Evolutionary conservation across 1,139 yeast species (phyloP).

Genomic region (Geotrichum citri-aurantii): DNA sequence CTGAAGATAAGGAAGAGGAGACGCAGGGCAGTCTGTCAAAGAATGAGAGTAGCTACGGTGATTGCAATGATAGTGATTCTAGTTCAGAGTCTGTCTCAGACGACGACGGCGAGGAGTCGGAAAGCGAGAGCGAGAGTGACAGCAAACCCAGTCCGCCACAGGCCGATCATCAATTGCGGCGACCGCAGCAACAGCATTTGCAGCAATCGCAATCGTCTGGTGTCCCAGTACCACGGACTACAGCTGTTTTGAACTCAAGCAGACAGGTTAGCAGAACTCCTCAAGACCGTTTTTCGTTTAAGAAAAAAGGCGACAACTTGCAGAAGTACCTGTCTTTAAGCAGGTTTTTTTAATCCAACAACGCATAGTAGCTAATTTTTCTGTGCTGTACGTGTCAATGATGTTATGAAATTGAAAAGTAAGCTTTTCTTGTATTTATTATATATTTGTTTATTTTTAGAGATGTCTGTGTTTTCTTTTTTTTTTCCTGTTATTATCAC

Average conservation of each 20-base stretch:
- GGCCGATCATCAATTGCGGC: not conserved
- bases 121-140: not conserved
- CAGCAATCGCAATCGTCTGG: conserved; percentile 1
- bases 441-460: no score
- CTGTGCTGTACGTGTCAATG: not conserved
- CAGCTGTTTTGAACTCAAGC: conserved; percentile 6
- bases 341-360: conserved; percentile 16
- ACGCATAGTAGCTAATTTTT: not conserved
- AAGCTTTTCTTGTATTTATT: not conserved
- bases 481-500: no score
- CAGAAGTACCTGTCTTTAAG: conserved; percentile 24
- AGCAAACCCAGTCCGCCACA: not conserved
- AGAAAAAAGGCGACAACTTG: conserved; percentile 19
- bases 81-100: not conserved
- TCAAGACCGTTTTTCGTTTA: not conserved
- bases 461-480: not conserved
- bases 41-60: not conserved
- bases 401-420: not conserved
- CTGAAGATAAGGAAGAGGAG: conserved; percentile 11
- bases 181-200: conserved; percentile 3
- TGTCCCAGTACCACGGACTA: conserved; percentile 14
- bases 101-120: not conserved
- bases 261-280: not conserved
- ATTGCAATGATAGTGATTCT: not conserved
- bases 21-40: not conserved